A percentile compares a stretch with the other conserved stretches of the same genome.
phyloP scores from a whole-genome alignment of 345 rosid species.

The Angophora floribunda region DNA sequence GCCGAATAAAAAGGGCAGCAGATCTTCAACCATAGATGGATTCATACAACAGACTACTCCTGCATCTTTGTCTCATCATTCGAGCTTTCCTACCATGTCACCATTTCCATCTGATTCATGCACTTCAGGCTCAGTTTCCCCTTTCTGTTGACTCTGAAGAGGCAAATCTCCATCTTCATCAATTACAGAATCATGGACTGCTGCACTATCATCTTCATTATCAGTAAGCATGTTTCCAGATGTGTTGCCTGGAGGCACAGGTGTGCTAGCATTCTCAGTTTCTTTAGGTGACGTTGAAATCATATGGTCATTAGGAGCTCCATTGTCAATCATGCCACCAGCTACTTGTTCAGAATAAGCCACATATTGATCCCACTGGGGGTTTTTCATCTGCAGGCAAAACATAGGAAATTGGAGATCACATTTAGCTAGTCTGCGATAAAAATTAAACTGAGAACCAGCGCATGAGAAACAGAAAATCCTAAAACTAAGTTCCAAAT shows the following conservation, averaged over 20 bases:
- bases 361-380: conserved; percentile 32
- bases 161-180: conserved; percentile 15
- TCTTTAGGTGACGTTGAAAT: background rate
- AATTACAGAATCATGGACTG: conserved; percentile 9
- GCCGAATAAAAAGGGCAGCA: background rate
- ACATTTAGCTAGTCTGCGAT: background rate
- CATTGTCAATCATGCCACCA: background rate
- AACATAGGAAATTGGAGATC: background rate
- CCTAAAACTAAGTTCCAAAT: background rate
- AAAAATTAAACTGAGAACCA: background rate
- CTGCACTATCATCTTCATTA: conserved; percentile 18
- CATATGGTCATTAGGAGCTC: background rate
- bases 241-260: conserved; percentile 16
- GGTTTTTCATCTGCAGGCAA: conserved; percentile 13
- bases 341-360: conserved; percentile 12
- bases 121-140: conserved; percentile 6
- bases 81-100: conserved; percentile 4
- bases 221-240: background rate
- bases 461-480: background rate
- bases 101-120: background rate
- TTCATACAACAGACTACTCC: background rate
- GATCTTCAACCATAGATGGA: background rate
- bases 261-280: conserved; percentile 22
- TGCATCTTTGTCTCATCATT: background rate
- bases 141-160: background rate